Base-by-base conservation (phyloP, 805 yeast genomes). In the Myxozyma geophila region DNA sequence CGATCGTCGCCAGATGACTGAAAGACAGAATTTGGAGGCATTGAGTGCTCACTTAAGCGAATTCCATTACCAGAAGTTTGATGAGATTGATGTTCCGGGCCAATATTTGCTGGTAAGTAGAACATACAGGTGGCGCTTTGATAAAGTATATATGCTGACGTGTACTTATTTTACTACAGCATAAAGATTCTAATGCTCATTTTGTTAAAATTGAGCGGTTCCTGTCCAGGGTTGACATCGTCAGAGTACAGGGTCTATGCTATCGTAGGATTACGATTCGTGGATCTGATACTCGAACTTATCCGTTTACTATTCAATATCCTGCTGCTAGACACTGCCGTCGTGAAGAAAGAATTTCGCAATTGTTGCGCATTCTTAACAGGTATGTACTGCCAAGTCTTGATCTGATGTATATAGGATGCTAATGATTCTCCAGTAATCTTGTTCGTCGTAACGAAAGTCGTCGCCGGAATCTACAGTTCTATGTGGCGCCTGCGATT, bases 271-370 rank as follows among this genome's bases (percentile, higher is more conserved):
- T 95, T 62, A 88, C 89, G 54, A 90, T 96, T 49, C 85, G 97
- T 54, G 98, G 98, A 12, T 90, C 90, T 70, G 98, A 95, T 75
- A 98, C 98, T 67, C 85, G 90, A 67, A 75, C 88, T 58, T 97
- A 93, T 76, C 85, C 93, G 53, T 96, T 95, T 80, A 96, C 97
- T 0, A 96, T 95, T 21, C 99, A 95, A 78, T 92, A 89, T 75
- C 99, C 99, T 7, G 96, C 98, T 15, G 97, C 97, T 12, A 86
- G 99, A 70, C 97, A 93, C 72, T 90, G 97, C 70, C 88, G 99
- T 74, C 86, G 99, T 59, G 99, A 95, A 74, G 99, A 95, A 73
- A 83, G 97, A 59, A 87, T 95, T 62, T 88, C 91, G 81, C 99
- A 95, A 75, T 77, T 95, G 67, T 92, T 92, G 81, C 84, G 97